Conservation (phyloP, 345 rosid genomes). For the Hibiscus trionum region DNA sequence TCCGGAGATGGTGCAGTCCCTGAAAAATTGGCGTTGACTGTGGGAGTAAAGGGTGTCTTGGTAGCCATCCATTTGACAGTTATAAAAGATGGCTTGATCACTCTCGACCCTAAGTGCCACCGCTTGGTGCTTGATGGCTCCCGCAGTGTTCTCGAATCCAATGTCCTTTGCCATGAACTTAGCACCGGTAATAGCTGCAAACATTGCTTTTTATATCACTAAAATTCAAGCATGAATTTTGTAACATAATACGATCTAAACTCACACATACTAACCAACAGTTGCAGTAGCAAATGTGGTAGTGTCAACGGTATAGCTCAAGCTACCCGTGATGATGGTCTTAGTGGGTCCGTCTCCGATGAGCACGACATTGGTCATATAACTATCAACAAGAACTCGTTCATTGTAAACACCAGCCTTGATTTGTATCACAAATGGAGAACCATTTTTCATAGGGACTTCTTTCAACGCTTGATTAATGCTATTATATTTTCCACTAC, state of each 20-base stretch:
- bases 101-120: conserved; percentile 60
- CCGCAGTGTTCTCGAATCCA: conserved; percentile 64
- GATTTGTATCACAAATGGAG: conserved; percentile 33
- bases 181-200: conserved; percentile 39
- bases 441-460: conserved; percentile 29
- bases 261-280: conserved; percentile 31
- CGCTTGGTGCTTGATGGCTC: conserved; percentile 53
- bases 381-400: conserved; percentile 27
- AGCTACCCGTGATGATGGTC: conserved; percentile 52
- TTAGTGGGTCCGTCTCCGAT: conserved; percentile 72
- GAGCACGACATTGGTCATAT: conserved; percentile 34
- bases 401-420: conserved; percentile 68
- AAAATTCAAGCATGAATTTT: not conserved
- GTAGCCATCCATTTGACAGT: conserved; percentile 54
- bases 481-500: conserved; percentile 20
- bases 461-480: conserved; percentile 40
- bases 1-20: conserved; percentile 58
- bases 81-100: conserved; percentile 43
- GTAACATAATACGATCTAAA: not conserved
- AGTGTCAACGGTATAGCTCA: conserved; percentile 36
- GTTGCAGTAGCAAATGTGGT: conserved; percentile 49
- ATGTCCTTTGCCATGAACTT: conserved; percentile 65
- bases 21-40: conserved; percentile 63
- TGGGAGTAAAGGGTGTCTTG: conserved; percentile 70
- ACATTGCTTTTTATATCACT: not conserved